A percentile compares a stretch with the other conserved stretches of the same genome.
phyloP scores from a whole-genome alignment of 495 filamentous ascomycete genomes.

The Thermochaetoides thermophila region DNA sequence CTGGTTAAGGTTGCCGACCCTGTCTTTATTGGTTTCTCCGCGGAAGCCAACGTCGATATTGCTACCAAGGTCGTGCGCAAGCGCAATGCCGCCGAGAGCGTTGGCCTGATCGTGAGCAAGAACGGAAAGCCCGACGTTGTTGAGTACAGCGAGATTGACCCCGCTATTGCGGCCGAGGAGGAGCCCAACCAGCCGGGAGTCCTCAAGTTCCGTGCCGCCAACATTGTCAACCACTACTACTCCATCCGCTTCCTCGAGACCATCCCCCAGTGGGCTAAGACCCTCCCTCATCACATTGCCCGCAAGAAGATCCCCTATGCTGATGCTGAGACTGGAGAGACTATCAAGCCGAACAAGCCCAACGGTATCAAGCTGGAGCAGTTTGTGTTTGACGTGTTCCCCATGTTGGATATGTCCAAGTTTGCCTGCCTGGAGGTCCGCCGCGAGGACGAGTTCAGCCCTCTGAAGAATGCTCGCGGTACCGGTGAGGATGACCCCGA shows the following conservation, averaged over 20 bases:
- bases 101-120: slow-evolving; percentile 86
- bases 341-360: slow-evolving; percentile 77
- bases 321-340: slow-evolving; percentile 57
- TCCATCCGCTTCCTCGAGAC: slow-evolving; percentile 82
- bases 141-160: slow-evolving; percentile 96
- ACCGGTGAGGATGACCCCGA: slow-evolving; percentile 89
- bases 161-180: slow-evolving; percentile 69
- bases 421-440: slow-evolving; percentile 93
- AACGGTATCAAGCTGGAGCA: slow-evolving; percentile 99
- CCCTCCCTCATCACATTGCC: slow-evolving; percentile 87
- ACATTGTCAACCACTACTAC: slow-evolving; percentile 99
- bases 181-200: slow-evolving; percentile 70
- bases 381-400: slow-evolving; percentile 98
- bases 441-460: slow-evolving; percentile 96
- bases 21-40: slow-evolving; percentile 86
- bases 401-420: slow-evolving; percentile 67
- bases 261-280: slow-evolving; percentile 72
- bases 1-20: slow-evolving; percentile 96
- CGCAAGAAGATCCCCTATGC: slow-evolving; percentile 95
- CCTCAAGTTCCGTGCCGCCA: slow-evolving; percentile 91
- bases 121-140: slow-evolving; percentile 96
- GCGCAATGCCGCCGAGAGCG: slow-evolving; percentile 90
- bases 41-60: slow-evolving; percentile 81
- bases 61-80: slow-evolving; percentile 98
- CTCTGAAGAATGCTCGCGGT: slow-evolving; percentile 87